phyloP scores from a whole-genome alignment of 2,329 filamentous ascomycete species.

The Xylariomycetidae sp. region DNA sequence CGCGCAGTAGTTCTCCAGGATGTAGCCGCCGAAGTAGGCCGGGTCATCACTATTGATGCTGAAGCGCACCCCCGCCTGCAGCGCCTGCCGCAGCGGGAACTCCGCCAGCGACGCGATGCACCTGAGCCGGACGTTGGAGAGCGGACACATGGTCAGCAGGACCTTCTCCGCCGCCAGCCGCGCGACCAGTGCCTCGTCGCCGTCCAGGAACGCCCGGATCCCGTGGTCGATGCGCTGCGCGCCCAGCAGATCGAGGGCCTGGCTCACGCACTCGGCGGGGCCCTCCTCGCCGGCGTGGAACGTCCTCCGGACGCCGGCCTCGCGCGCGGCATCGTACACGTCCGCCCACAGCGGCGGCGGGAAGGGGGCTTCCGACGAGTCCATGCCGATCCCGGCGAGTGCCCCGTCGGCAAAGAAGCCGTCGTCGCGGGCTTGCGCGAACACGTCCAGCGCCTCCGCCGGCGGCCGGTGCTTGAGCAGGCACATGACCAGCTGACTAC shows the following conservation, averaged over 20 bases:
- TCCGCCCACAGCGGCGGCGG: slow-evolving; percentile 55
- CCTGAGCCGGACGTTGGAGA: slow-evolving; percentile 64
- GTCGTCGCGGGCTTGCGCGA: slow-evolving; percentile 32
- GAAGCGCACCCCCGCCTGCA: slow-evolving; percentile 60
- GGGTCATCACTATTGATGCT: slow-evolving; percentile 71
- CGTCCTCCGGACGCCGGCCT: slow-evolving; percentile 54
- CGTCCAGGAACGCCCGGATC: slow-evolving; percentile 45
- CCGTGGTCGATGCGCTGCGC: slow-evolving; percentile 71
- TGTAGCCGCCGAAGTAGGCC: slow-evolving; percentile 70
- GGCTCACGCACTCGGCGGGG: slow-evolving; percentile 57
- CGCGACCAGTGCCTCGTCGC: slow-evolving; percentile 40
- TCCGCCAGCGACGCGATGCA: slow-evolving; percentile 47
- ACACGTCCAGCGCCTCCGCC: slow-evolving; percentile 44
- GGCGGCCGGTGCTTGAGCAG: slow-evolving; percentile 65
- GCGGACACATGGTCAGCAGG: slow-evolving; percentile 65
- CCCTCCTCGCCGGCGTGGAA: slow-evolving; percentile 75
- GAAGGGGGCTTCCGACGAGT: slow-evolving; percentile 55
- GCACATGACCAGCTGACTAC: slow-evolving; percentile 62
- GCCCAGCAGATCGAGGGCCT: slow-evolving; percentile 55
- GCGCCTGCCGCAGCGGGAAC: slow-evolving; percentile 56
- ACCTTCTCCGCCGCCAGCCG: slow-evolving; percentile 51
- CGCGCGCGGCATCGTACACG: slow-evolving; percentile 50
- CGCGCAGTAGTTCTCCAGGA: slow-evolving; percentile 68
- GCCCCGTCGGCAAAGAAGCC: slow-evolving; percentile 45
- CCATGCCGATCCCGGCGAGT: slow-evolving; percentile 60